Evolutionary conservation across 768 basidiomycete genomes (phyloP).

Genomic region (Rhodocollybia butyracea): DNA sequence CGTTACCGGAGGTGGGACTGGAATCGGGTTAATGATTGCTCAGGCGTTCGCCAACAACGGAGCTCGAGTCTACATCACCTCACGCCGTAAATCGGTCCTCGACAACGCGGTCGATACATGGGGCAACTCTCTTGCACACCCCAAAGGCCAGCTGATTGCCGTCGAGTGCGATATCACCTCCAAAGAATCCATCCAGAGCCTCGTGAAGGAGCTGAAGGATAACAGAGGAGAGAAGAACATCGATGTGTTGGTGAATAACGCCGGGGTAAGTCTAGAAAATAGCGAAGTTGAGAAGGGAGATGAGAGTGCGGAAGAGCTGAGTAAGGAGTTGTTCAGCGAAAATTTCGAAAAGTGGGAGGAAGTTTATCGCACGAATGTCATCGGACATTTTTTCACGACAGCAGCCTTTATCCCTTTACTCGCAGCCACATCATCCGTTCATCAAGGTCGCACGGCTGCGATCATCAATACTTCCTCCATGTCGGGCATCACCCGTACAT

Average conservation of each 20-base stretch:
- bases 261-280: neutral
- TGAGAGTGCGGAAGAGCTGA: neutral
- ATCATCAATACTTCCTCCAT: conserved; percentile 42
- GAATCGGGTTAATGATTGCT: conserved; percentile 40
- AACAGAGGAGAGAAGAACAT: neutral
- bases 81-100: conserved; percentile 30
- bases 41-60: conserved; percentile 39
- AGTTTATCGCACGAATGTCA: conserved; percentile 30
- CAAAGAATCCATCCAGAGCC: neutral
- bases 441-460: conserved; percentile 24
- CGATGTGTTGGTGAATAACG: conserved; percentile 2
- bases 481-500: conserved; percentile 36
- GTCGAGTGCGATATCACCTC: neutral
- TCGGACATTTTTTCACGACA: conserved; percentile 35
- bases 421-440: conserved; percentile 14
- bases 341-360: conserved; percentile 23
- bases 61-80: conserved; percentile 38
- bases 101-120: conserved; percentile 15
- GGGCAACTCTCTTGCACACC: neutral
- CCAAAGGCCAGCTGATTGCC: neutral
- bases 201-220: neutral
- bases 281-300: conserved; percentile 1
- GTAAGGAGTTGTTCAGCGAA: neutral
- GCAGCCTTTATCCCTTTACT: conserved; percentile 45
- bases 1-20: neutral